phyloP scores from a whole-genome alignment of 2,329 filamentous ascomycete genomes.

The Colletotrichum phormii region DNA sequence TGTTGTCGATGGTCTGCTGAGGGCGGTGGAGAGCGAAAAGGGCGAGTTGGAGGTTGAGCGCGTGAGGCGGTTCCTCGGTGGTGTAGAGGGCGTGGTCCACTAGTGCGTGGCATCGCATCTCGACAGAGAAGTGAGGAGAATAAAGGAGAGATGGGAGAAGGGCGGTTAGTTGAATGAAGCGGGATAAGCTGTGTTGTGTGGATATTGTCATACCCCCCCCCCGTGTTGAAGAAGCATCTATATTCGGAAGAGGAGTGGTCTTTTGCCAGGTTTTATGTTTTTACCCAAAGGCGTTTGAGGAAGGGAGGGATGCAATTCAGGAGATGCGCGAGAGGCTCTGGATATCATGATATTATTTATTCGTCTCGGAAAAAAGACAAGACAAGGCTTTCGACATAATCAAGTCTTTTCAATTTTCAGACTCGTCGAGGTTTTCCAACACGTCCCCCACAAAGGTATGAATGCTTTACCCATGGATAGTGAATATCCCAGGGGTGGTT shows the following conservation, averaged over 20 bases:
- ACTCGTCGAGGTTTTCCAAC: not conserved
- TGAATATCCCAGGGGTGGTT: not conserved
- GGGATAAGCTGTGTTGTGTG: not conserved
- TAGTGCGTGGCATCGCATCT: constrained; percentile 38
- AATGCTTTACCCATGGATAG: not conserved
- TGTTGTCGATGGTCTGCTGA: constrained; percentile 81
- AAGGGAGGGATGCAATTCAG: not conserved
- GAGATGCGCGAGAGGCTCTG: not conserved
- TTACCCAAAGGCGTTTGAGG: not conserved
- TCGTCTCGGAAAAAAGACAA: not conserved
- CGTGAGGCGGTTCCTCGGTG: constrained; percentile 82
- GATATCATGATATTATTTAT: not conserved
- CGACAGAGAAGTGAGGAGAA: not conserved
- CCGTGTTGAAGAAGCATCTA: constrained; percentile 4
- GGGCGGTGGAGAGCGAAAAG: constrained; percentile 90
- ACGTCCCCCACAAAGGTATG: not conserved
- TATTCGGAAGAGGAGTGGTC: not conserved
- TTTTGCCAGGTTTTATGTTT: not conserved
- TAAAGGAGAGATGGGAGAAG: not conserved
- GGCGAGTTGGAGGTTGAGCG: constrained; percentile 80
- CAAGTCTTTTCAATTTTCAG: not conserved
- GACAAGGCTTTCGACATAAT: not conserved
- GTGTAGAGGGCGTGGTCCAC: constrained; percentile 74
- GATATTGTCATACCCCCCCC: constrained; percentile 25
- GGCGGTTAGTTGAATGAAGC: not conserved